A percentile compares a stretch with the other conserved stretches of the same genome.
Conservation (phyloP, 1,139 yeast genomes). For the Casaregolazyma lundiana region DNA sequence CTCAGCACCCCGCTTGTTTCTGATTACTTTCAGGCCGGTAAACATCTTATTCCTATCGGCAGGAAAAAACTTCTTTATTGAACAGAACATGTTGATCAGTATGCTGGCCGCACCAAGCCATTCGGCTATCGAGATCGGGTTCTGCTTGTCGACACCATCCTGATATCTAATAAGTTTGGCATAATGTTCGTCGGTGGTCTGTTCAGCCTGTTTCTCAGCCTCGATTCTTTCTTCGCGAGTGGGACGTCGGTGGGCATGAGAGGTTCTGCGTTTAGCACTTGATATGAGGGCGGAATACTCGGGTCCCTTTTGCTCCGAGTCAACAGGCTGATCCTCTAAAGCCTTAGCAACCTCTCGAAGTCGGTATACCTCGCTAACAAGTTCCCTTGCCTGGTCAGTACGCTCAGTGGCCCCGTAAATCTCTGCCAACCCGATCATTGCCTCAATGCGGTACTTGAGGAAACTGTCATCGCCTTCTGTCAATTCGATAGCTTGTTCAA, state of each 20-base stretch:
- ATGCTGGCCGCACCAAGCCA: constrained; percentile 87
- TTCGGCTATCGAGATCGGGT: constrained; percentile 58
- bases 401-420: constrained; percentile 66
- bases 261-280: constrained; percentile 2
- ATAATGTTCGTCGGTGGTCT: constrained; percentile 59
- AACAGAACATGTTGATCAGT: constrained; percentile 73
- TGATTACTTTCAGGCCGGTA: constrained; percentile 52
- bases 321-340: constrained; percentile 11
- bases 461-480: constrained; percentile 57
- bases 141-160: constrained; percentile 50
- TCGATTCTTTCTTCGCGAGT: constrained; percentile 52
- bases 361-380: constrained; percentile 50
- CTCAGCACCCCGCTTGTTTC: constrained; percentile 11
- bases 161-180: constrained; percentile 57
- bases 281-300: constrained; percentile 9
- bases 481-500: constrained; percentile 41
- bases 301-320: constrained; percentile 4
- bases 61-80: constrained; percentile 73
- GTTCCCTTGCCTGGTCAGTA: constrained; percentile 52
- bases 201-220: constrained; percentile 56
- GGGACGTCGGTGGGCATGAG: constrained; percentile 15
- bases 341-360: constrained; percentile 21
- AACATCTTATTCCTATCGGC: constrained; percentile 65
- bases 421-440: constrained; percentile 76
- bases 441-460: constrained; percentile 42